Conservation (phyloP, 2,329 filamentous ascomycete genomes). For the Ophiostoma novo-ulmi region DNA sequence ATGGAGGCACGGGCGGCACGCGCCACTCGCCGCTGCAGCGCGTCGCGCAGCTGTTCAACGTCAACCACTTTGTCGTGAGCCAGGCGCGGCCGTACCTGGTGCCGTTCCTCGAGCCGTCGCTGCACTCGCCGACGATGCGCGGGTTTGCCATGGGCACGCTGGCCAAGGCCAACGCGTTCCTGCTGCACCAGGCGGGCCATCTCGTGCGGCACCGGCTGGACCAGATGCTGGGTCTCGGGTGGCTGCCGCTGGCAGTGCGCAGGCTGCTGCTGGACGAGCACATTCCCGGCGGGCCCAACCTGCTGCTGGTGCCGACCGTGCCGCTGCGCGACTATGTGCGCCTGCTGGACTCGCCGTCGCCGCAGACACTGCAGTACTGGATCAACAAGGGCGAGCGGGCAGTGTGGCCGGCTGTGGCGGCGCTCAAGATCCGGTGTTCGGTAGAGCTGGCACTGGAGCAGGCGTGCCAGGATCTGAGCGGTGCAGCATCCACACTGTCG, state of each 20-base stretch:
- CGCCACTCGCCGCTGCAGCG: slow-evolving; percentile 61
- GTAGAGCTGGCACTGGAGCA: slow-evolving; percentile 84
- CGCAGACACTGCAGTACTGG: slow-evolving; percentile 75
- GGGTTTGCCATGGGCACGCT: slow-evolving; percentile 43
- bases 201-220: slow-evolving; percentile 65
- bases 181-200: slow-evolving; percentile 21
- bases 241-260: slow-evolving; percentile 64
- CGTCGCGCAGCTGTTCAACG: slow-evolving; percentile 79
- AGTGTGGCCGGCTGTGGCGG: slow-evolving; percentile 84
- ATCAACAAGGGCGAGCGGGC: slow-evolving; percentile 76
- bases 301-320: slow-evolving; percentile 79
- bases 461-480: slow-evolving; percentile 58
- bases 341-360: slow-evolving; percentile 76
- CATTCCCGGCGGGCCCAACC: slow-evolving; percentile 53
- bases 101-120: slow-evolving; percentile 75
- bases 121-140: slow-evolving; percentile 65
- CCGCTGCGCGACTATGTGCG: slow-evolving; percentile 66
- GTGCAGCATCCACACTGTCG: neutral
- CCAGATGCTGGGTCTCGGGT: slow-evolving; percentile 71
- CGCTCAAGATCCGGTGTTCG: slow-evolving; percentile 73
- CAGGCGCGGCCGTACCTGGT: slow-evolving; percentile 87
- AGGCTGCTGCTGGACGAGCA: slow-evolving; percentile 78
- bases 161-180: slow-evolving; percentile 45
- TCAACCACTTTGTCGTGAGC: slow-evolving; percentile 92
- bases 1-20: slow-evolving; percentile 53